Conservation (phyloP, 129 eudicot species). For the Pittosporum tobira region DNA sequence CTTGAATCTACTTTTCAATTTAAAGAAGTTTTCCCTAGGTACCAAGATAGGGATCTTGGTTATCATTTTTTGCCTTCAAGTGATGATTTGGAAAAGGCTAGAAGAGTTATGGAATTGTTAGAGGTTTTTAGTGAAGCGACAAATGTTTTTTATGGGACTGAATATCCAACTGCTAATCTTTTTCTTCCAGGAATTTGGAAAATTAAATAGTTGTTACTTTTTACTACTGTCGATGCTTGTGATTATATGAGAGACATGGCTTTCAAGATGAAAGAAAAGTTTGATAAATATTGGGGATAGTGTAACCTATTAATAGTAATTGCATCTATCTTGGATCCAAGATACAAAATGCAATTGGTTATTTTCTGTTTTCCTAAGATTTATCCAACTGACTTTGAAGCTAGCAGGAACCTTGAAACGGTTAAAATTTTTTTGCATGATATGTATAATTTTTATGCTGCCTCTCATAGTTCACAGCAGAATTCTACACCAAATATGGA, state of each 20-base stretch:
- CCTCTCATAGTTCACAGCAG: background rate
- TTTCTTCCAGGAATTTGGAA: background rate
- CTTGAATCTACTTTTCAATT: background rate
- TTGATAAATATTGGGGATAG: background rate
- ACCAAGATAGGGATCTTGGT: background rate
- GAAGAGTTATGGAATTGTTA: no score
- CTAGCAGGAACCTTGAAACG: background rate
- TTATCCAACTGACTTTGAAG: background rate
- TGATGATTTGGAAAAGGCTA: no score
- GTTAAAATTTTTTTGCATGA: no score
- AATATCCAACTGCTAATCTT: no score
- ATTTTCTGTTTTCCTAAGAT: background rate
- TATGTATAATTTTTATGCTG: background rate
- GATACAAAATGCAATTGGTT: background rate
- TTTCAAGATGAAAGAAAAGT: background rate
- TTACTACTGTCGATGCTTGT: background rate
- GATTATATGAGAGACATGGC: background rate
- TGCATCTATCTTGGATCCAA: background rate
- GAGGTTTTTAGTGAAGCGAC: no score
- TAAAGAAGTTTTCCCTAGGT: background rate
- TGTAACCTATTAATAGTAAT: background rate
- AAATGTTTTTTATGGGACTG: no score
- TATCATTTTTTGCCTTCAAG: no score
- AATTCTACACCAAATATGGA: no score
- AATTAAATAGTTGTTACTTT: background rate